Evolutionary conservation across 164 flowering plant genomes (phyloP).

Genomic region (Aristolochia californica): DNA sequence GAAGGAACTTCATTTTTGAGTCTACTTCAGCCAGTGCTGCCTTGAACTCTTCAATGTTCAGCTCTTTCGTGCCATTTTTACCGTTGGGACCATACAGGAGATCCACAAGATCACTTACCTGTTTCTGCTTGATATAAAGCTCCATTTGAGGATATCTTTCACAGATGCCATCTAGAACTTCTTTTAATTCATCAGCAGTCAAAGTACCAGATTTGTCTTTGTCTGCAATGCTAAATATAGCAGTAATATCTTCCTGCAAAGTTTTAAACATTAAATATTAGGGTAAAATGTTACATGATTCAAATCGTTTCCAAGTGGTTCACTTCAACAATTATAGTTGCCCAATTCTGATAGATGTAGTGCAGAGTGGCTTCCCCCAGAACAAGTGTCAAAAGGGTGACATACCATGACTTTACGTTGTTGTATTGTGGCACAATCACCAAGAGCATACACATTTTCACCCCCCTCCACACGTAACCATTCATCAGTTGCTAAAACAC

Average conservation of each 20-base stretch:
- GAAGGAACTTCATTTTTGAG: constrained; percentile 76
- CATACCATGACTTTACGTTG: constrained; percentile 93
- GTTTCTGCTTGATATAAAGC: constrained; percentile 58
- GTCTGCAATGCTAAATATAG: constrained; percentile 75
- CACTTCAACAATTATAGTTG: no score
- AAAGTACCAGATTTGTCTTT: constrained; percentile 88
- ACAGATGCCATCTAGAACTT: constrained; percentile 52
- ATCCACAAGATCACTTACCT: constrained; percentile 43
- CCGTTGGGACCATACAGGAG: constrained; percentile 45
- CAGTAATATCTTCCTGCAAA: constrained; percentile 68
- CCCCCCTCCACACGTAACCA: constrained; percentile 86
- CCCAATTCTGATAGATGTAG: not conserved
- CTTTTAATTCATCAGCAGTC: constrained; percentile 68
- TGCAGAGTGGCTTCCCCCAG: not conserved
- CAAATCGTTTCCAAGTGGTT: no score
- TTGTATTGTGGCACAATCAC: constrained; percentile 87
- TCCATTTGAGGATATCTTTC: constrained; percentile 86
- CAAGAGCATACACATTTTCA: constrained; percentile 66
- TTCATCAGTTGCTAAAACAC: constrained; percentile 87
- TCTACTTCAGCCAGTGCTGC: constrained; percentile 71
- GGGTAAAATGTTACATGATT: no score
- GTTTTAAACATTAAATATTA: not conserved
- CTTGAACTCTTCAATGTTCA: constrained; percentile 69
- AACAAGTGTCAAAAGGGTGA: not conserved
- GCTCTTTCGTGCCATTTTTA: constrained; percentile 39